Percentiles rank a stretch among this genome's conserved stretches.
phyloP scores from a whole-genome alignment of 345 rosid species.

The Psidium friedrichsthalianum region DNA sequence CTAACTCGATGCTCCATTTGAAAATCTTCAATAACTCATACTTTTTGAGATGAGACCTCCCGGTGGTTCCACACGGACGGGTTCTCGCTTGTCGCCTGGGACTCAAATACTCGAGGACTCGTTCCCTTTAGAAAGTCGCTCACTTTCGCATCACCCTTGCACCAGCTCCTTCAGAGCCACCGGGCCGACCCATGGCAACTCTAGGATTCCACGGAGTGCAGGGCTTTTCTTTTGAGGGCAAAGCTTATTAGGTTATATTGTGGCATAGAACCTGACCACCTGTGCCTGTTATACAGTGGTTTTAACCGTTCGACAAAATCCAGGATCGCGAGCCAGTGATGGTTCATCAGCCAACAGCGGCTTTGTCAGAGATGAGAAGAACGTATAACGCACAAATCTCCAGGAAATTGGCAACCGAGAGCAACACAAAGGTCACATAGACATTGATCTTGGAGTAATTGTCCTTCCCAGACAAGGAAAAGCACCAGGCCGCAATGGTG shows the following conservation, averaged over 20 bases:
- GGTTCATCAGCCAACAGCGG: not conserved
- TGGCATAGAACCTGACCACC: not conserved
- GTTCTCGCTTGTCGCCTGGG: not conserved
- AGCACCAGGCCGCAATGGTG: not conserved
- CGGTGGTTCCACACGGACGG: fast-evolving
- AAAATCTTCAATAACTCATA: not conserved
- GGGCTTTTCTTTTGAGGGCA: not conserved
- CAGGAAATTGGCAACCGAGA: not conserved
- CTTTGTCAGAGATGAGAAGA: not conserved
- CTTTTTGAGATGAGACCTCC: not conserved
- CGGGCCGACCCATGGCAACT: not conserved
- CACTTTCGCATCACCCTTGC: not conserved
- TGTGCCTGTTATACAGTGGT: not conserved
- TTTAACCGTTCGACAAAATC: not conserved
- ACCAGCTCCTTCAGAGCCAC: not conserved
- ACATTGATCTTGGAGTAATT: not conserved
- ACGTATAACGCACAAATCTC: not conserved
- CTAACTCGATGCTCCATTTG: not conserved
- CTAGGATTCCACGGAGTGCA: not conserved
- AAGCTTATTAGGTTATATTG: not conserved
- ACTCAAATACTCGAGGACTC: not conserved
- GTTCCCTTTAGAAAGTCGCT: not conserved
- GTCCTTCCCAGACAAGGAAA: not conserved
- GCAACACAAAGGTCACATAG: not conserved
- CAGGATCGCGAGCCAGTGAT: fast-evolving